Base-by-base conservation (phyloP, 2,329 filamentous ascomycete genomes). In the Diaporthe ampelina region DNA sequence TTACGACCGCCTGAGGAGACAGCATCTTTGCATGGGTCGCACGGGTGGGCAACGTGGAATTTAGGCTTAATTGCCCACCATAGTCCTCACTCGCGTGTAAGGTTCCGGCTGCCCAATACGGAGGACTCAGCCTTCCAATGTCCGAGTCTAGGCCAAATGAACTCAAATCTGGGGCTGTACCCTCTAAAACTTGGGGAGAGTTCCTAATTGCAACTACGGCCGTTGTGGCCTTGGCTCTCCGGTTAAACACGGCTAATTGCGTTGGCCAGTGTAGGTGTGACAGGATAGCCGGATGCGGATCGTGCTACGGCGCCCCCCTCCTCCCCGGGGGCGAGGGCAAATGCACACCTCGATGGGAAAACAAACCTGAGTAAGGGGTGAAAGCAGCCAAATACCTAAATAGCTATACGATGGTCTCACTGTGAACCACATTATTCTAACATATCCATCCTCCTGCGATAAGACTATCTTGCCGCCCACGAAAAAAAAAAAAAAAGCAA, bases 21-120 rank as follows among this genome's bases (percentile, higher is more conserved):
- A 50, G 10, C n/a, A 29, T 35, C 56, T 43, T 37, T 26, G 26
- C 17, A 15, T 21, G 19, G 9, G 29, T 17, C 26, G 40, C 50
- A 4, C 4, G 43, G 32, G 29, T 50, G 54, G 24, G 29, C 11
- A 68, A 59, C 35, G 24, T 19, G 52, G 37, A 35, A 68, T 68
- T 73, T 73, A 73, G 71, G 50, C 71, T 68, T 24, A 73, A 73
- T 69, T 48, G 52, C 17, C 40, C 40, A 61, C 26, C 26, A 19
- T 9, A 50, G n/a, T 37, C 11, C 40, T 73, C n/a, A 37, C 48
- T 56, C 43, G 43, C 63, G 63, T 54, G 32, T 19, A 59, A 35
- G 50, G 29, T 45, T 73, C 71, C 71, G 71, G 48, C n/a, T 24
- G 54, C 71, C 63, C 59, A 59, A 59, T 69, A 19, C 24, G 69